Conservation (phyloP, 2,329 filamentous ascomycete species). For the Botrytis sinoallii region DNA sequence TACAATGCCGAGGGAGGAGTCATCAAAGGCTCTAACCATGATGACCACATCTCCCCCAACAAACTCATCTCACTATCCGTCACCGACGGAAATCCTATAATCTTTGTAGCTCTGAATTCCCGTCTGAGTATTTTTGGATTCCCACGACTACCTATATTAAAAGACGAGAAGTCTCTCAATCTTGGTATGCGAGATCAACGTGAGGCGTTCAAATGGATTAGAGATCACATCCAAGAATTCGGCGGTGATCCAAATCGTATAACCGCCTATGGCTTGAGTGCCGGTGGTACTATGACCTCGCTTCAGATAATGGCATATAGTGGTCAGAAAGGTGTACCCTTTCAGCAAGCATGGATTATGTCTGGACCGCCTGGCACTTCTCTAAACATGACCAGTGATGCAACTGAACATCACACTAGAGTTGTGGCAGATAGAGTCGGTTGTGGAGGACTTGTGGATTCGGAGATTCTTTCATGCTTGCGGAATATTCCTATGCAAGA, state of each 20-base stretch:
- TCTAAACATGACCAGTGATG: conserved; percentile 10
- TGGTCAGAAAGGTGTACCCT: not conserved
- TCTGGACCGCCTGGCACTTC: not conserved
- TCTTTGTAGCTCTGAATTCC: conserved; percentile 15
- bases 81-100: conserved; percentile 10
- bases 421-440: not conserved
- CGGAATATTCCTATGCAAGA: not conserved
- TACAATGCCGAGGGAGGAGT: conserved; percentile 15
- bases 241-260: conserved; percentile 11
- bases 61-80: conserved; percentile 5
- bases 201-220: conserved; percentile 13
- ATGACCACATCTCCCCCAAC: conserved; percentile 2
- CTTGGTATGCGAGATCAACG: conserved; percentile 20
- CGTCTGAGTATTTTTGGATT: conserved; percentile 19
- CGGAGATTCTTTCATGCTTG: not conserved
- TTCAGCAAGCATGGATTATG: conserved; percentile 14
- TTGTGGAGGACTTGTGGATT: not conserved
- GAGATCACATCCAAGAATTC: conserved; percentile 14
- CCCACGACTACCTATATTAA: not conserved
- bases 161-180: conserved; percentile 15
- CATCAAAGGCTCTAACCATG: conserved; percentile 2
- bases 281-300: not conserved
- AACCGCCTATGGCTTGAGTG: conserved; percentile 3
- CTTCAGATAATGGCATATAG: conserved; percentile 11
- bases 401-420: not conserved